Evolutionary conservation across 805 yeast genomes (phyloP).

Genomic region (Tetrapisispora pingtungensis): DNA sequence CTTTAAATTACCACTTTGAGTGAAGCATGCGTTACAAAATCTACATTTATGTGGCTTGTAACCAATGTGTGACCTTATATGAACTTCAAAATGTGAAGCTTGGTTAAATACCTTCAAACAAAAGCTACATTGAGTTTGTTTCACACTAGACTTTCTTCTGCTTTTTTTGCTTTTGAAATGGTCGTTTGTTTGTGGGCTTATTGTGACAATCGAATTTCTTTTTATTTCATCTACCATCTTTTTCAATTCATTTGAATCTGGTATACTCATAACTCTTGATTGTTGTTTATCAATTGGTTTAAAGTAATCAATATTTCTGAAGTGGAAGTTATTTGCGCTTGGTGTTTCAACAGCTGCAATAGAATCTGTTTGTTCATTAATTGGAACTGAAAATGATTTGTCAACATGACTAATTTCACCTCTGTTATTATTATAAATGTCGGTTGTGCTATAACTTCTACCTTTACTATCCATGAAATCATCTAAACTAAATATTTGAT

Average conservation of each 20-base stretch:
- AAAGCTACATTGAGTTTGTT: conserved; percentile 60
- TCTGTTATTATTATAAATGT: background rate
- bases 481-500: background rate
- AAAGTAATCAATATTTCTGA: background rate
- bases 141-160: conserved; percentile 14
- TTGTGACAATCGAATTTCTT: background rate
- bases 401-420: background rate
- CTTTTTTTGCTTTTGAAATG: background rate
- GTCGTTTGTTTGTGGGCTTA: background rate
- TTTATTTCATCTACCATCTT: background rate
- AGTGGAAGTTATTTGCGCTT: background rate
- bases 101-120: conserved; percentile 79
- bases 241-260: background rate
- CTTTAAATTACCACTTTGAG: conserved; percentile 83
- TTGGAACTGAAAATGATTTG: background rate
- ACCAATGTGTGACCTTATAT: conserved; percentile 80
- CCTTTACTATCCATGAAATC: background rate
- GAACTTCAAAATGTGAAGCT: conserved; percentile 83
- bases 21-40: conserved; percentile 69
- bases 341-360: background rate
- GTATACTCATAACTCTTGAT: conserved; percentile 1
- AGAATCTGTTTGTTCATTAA: background rate
- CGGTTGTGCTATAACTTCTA: conserved; percentile 1
- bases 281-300: background rate
- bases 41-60: conserved; percentile 73